Percentiles rank a stretch among this genome's conserved stretches.
Conservation (phyloP, 148 eudicot species). For the Chenopodium formosanum region DNA sequence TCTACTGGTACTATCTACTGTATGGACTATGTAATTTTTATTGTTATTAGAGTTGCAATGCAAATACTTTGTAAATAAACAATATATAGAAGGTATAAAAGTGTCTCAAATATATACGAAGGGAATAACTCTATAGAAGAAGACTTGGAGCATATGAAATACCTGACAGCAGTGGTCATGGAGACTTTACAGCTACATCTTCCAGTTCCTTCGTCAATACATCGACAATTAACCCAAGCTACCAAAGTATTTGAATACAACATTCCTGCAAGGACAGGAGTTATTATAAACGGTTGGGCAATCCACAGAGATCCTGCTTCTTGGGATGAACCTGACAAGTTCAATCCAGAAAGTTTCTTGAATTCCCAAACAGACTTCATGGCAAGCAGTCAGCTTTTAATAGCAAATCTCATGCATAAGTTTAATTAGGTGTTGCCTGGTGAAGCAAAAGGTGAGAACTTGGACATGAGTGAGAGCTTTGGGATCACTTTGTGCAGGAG, state of each 20-base stretch:
- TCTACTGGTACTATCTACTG: no score
- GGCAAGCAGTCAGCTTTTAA: slow-evolving; percentile 27
- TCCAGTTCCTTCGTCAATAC: slow-evolving; percentile 30
- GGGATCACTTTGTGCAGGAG: slow-evolving; percentile 26
- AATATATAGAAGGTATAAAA: no score
- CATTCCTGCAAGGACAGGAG: slow-evolving; percentile 24
- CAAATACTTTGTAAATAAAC: no score
- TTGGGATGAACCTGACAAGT: slow-evolving; percentile 39
- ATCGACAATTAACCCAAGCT: slow-evolving; percentile 24
- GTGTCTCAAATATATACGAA: no score
- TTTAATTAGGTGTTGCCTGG: slow-evolving; percentile 31
- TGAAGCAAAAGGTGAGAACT: slow-evolving; percentile 6
- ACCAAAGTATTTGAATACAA: slow-evolving; percentile 36
- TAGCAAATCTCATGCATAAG: slow-evolving; percentile 32
- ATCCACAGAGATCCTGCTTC: slow-evolving; percentile 30
- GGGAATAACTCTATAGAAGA: slow-evolving; percentile 18
- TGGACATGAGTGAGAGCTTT: slow-evolving; percentile 24
- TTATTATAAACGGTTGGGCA: slow-evolving; percentile 38
- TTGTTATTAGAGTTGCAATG: no score
- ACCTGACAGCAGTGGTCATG: slow-evolving; percentile 47
- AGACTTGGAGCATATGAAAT: slow-evolving; percentile 39
- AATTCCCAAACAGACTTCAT: slow-evolving; percentile 21
- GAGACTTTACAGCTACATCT: slow-evolving; percentile 37
- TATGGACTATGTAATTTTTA: no score
- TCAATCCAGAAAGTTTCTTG: slow-evolving; percentile 43